Base-by-base conservation (phyloP, 1,284 basidiomycete genomes). In the Cryptococcus amylolentus region DNA sequence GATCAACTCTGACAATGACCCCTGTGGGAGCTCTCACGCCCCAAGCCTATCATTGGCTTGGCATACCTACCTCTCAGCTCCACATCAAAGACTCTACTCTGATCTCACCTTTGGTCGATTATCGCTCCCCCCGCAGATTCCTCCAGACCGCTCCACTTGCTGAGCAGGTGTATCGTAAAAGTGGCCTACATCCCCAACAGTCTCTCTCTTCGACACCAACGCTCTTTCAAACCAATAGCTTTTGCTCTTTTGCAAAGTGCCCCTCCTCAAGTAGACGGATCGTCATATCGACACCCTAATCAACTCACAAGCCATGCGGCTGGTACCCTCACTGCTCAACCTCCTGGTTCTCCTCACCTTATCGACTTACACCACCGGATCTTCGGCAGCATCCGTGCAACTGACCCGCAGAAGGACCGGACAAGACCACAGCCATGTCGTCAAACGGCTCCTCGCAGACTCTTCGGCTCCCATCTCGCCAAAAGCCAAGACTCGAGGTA, bases 371-470 rank as follows among this genome's bases (percentile, higher is more conserved):
- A 20, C 41, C 26, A 16, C 37, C 26, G 28, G 23, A 16, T 35
- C 46, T 9, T 27, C 14, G 26, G 50, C 50, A 14, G 50, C 26
- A 2, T 54, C 52, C 20, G 37, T 54, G 6, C 38, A 49, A 20
- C 4, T 54, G 45, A 49, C 45, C 8, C 45, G 52, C 35, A 31
- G 38, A 23, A 20, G 31, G 13, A 48, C 38, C 46, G 52, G 26
- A 31, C 26, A 47, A 27, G 27, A 49, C 14, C 23, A 49, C 6
- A 54, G 52, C 10, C 47, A n/a, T 13, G 16, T 53, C 4, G 23
- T 53, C 23, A 53, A 53, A 18, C 52, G 52, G n/a, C 35, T 53
- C 13, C 20, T 53, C 37, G 37, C 52, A 5, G 52, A 53, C 28
- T 51, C 23, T 13, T 39, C 50, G 7, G 18, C 23, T 16, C 26